Percentiles rank a stretch among this genome's conserved stretches.
Evolutionary conservation across 2,329 filamentous ascomycete species (phyloP).

Genomic region (Alternaria infectoria): DNA sequence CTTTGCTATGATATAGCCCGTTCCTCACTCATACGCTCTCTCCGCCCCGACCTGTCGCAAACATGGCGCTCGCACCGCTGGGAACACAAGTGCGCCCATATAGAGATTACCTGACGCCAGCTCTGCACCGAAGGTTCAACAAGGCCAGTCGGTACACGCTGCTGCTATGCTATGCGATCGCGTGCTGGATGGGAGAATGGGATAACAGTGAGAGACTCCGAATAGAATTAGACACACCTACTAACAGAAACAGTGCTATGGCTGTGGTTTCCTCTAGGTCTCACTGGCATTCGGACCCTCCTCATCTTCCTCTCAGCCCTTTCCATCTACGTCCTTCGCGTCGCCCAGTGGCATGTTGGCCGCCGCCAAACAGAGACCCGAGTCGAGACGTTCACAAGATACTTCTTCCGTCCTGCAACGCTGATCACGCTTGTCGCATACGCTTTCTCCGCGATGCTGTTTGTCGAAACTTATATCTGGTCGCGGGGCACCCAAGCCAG

Average conservation of each 20-base stretch:
- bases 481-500: slow-evolving; percentile 66
- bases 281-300: slow-evolving; percentile 73
- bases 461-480: slow-evolving; percentile 81
- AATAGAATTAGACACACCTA: not conserved
- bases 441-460: slow-evolving; percentile 76
- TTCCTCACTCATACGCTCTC: slow-evolving; percentile 28
- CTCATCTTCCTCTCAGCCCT: slow-evolving; percentile 79
- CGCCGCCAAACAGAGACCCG: slow-evolving; percentile 70
- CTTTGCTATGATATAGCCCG: slow-evolving; percentile 33
- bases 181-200: slow-evolving; percentile 71
- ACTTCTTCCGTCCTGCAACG: slow-evolving; percentile 65
- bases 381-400: slow-evolving; percentile 67
- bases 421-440: slow-evolving; percentile 79
- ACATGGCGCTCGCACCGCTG: slow-evolving; percentile 35
- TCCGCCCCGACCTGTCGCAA: slow-evolving; percentile 27
- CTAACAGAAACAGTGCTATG: slow-evolving; percentile 69
- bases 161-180: slow-evolving; percentile 73
- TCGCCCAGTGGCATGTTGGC: slow-evolving; percentile 75
- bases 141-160: slow-evolving; percentile 75
- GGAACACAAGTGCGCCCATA: slow-evolving; percentile 67
- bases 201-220: slow-evolving; percentile 64
- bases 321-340: slow-evolving; percentile 81
- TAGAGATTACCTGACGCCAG: slow-evolving; percentile 89
- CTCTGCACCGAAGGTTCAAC: slow-evolving; percentile 84
- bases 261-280: slow-evolving; percentile 84